Conservation (phyloP, 129 eudicot species). For the Flaveria linearis region DNA sequence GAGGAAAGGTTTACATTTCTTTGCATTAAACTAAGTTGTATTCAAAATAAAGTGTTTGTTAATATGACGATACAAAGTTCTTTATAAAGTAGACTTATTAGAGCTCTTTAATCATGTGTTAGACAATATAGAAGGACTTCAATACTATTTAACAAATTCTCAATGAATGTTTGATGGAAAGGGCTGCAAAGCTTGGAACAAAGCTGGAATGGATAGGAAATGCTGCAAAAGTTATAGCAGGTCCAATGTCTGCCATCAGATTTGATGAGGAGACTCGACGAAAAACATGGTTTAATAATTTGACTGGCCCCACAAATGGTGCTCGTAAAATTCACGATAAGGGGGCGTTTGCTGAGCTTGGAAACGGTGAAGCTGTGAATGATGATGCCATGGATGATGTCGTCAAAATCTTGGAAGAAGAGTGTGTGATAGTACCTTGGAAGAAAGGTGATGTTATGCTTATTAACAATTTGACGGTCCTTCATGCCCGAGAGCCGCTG, state of each 20-base stretch:
- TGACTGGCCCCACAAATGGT: slow-evolving; percentile 47
- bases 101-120: neutral
- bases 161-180: slow-evolving; percentile 7
- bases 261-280: slow-evolving; percentile 21
- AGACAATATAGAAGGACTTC: neutral
- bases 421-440: slow-evolving; percentile 30
- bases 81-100: neutral
- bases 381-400: slow-evolving; percentile 18
- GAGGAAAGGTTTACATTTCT: slow-evolving; percentile 38
- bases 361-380: slow-evolving; percentile 26
- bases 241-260: slow-evolving; percentile 28
- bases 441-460: slow-evolving; percentile 30
- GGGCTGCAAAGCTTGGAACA: slow-evolving; percentile 34
- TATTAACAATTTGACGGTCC: slow-evolving; percentile 9
- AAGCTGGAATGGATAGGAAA: slow-evolving; percentile 37
- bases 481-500: slow-evolving; percentile 25
- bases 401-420: slow-evolving; percentile 26
- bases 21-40: neutral
- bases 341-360: slow-evolving; percentile 34
- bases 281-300: slow-evolving; percentile 34
- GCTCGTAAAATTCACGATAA: slow-evolving; percentile 49
- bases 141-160: neutral
- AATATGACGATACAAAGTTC: neutral
- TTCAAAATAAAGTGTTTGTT: too few species aligned
- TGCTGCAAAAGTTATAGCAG: slow-evolving; percentile 40